Conservation (phyloP, 352 stramenopile genomes). For the Phytophthora pistaciae region DNA sequence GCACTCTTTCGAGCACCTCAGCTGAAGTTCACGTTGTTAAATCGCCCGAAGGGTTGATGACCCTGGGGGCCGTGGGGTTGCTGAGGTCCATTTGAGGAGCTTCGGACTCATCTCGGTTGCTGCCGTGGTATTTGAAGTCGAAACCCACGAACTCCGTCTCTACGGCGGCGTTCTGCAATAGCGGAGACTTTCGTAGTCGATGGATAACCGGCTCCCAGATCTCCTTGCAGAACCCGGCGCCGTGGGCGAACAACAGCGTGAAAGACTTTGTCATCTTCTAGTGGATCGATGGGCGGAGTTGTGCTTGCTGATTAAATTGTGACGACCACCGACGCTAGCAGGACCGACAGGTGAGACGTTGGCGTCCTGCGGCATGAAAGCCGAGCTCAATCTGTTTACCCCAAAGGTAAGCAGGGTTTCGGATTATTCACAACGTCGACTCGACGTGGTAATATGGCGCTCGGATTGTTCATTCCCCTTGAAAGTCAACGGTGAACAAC, state of each 20-base stretch:
- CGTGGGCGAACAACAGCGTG: slow-evolving; percentile 63
- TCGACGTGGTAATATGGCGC: too few relatives aligned
- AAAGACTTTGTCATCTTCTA: slow-evolving; percentile 18
- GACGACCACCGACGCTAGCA: too few relatives aligned
- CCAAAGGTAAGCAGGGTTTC: too few relatives aligned
- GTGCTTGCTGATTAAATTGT: too few relatives aligned
- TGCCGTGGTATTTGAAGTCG: slow-evolving; percentile 64
- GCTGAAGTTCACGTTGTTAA: slow-evolving; percentile 30
- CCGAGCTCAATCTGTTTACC: too few relatives aligned
- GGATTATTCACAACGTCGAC: too few relatives aligned
- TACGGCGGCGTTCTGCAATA: slow-evolving; percentile 23
- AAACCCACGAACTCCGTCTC: slow-evolving; percentile 39
- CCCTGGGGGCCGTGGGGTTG: slow-evolving; percentile 38
- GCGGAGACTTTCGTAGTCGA: slow-evolving; percentile 36
- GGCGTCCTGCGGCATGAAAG: too few relatives aligned
- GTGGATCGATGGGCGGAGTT: too few relatives aligned
- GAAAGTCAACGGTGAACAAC: too few relatives aligned
- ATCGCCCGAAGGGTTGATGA: slow-evolving; percentile 37
- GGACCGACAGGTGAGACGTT: too few relatives aligned
- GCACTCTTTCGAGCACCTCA: slow-evolving; percentile 37
- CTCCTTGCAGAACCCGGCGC: slow-evolving; percentile 55
- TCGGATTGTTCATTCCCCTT: too few relatives aligned
- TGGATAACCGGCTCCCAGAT: slow-evolving; percentile 56
- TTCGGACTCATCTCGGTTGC: slow-evolving; percentile 48
- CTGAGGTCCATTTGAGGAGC: slow-evolving; percentile 31